Base-by-base conservation (phyloP, 495 filamentous ascomycete species). In the Tuber umbilicatum region DNA sequence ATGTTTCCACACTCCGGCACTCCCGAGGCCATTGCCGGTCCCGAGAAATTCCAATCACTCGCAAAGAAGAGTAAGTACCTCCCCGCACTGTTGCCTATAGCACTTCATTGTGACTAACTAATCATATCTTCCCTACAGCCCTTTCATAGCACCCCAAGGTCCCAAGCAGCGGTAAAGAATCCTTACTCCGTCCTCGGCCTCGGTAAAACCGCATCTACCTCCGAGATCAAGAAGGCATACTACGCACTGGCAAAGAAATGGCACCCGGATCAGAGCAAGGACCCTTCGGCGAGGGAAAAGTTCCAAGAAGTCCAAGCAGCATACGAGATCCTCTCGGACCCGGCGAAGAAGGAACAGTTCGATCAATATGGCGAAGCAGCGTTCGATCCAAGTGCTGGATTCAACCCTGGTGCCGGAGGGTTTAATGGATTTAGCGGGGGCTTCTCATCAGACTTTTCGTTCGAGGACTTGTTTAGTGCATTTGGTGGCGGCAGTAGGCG, bases 181-280 rank as follows among this genome's bases (percentile, higher is more conserved):
- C 95, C 95, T 12, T 99, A 99, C 83, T 88, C 88, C 72, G 85
- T 90, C 42, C 89, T 99, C 47, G 95, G 94, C n/a, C 90, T 99
- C 21, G 85, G 86, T 74, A 94, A 92, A 82, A 86, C 83, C 60
- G 92, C 95, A 21, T 91, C 93, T n/a, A 84, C 92, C 7, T 82
- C 89, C 73, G 96, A 97, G 10, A 97, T 99, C 81, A 99, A 99
- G 82, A 98, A 97, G 84, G 94, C 95, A 2, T 99, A 99, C 86
- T 99, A 99, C 83, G 91, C 93, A 72, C 86, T 97, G 75, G 95
- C 95, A n/a, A 98, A 98, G 85, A 98, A 97, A 82, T 99, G 90
- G 82, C 95, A 99, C 80, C 95, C 95, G 12, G 95, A 99, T 83
- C 97, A 95, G 50, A 98, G 97, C 86, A 99, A 97, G 84, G 95